Base-by-base conservation (phyloP, 179 eudicot species). In the Beta corolliflora region DNA sequence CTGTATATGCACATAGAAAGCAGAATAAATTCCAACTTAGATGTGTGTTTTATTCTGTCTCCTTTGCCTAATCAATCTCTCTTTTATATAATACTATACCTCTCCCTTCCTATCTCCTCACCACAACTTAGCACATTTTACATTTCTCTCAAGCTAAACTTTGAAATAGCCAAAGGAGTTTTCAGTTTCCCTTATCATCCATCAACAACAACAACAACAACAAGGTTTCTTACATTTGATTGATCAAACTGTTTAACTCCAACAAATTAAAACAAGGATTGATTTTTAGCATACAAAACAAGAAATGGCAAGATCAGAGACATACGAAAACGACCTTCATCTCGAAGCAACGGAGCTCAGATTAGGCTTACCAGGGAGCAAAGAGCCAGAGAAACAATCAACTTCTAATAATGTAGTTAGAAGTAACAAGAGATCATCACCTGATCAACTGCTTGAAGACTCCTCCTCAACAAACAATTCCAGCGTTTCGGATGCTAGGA, bases 301-400 rank as follows among this genome's bases (percentile, higher is more conserved):
- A 72, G 66, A 19, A 25, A 90, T 88, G 92, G 91, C 88, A 84
- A 85, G 82, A 67, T 73, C 84, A 48, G 75, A 82, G 61, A 81
- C 65, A 54, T 89, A 79, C 54, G 87, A 86, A 68, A 79, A 81
- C 60, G 90, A 89, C 82, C 84, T 87, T 23, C 85, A 90, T 74
- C 88, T 93, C n/a, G 87, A 87, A 81, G 97, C 93, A 66, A 94
- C 98, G 6, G 98, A 95, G 87, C 88, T 94, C 53, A 87, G 93
- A 83, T 82, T 94, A 84, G 98, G 92, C 14, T 81, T 93, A 48
- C 98, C 98, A 2, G 97, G 98, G 50, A 81, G 86, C 80, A 90
- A 83, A 36, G 88, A 84, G 48, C 58, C 69, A 7, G 78, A 84
- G 72, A 84, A 79, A 25, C 84, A 76, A 79, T 45, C 84, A 36